Conservation (phyloP, 768 basidiomycete species). For the Daedaleopsis nitida region DNA sequence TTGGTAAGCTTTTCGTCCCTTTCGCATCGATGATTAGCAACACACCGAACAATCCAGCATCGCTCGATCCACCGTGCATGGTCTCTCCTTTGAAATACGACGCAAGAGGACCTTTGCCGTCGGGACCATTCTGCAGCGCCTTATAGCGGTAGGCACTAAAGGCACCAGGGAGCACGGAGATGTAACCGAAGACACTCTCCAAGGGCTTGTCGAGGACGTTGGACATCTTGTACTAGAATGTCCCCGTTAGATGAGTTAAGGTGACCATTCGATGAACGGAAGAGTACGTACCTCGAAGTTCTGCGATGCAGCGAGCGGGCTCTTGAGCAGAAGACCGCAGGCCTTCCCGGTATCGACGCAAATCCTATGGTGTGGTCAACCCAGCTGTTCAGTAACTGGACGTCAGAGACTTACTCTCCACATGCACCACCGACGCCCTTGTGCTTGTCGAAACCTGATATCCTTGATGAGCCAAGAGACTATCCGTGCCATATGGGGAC, state of each 20-base stretch:
- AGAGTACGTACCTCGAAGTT: slow-evolving; percentile 73
- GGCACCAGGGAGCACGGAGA: slow-evolving; percentile 87
- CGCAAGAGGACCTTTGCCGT: slow-evolving; percentile 87
- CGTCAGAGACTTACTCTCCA: slow-evolving; percentile 64
- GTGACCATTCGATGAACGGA: too few relatives aligned
- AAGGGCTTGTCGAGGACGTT: slow-evolving; percentile 96
- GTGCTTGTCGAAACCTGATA: slow-evolving; percentile 74
- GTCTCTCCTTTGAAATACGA: slow-evolving; percentile 94
- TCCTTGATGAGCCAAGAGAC: background rate
- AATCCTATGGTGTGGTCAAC: slow-evolving; percentile 47
- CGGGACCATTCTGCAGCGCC: slow-evolving; percentile 81
- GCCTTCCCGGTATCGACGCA: slow-evolving; percentile 80
- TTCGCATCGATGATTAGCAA: too few relatives aligned
- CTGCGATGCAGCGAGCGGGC: slow-evolving; percentile 88
- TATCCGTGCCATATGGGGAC: slow-evolving; percentile 9
- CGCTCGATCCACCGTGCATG: slow-evolving; percentile 65
- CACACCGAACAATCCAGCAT: slow-evolving; percentile 67
- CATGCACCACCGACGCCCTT: slow-evolving; percentile 91
- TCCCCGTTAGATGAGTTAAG: background rate
- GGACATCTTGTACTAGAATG: slow-evolving; percentile 85
- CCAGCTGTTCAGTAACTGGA: background rate
- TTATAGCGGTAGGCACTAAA: slow-evolving; percentile 92
- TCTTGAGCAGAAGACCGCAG: slow-evolving; percentile 69
- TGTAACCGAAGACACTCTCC: slow-evolving; percentile 90
- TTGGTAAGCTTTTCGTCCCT: background rate